Conservation (phyloP, 1,139 yeast species). For the Hemisphaericaspora xylofermentans region DNA sequence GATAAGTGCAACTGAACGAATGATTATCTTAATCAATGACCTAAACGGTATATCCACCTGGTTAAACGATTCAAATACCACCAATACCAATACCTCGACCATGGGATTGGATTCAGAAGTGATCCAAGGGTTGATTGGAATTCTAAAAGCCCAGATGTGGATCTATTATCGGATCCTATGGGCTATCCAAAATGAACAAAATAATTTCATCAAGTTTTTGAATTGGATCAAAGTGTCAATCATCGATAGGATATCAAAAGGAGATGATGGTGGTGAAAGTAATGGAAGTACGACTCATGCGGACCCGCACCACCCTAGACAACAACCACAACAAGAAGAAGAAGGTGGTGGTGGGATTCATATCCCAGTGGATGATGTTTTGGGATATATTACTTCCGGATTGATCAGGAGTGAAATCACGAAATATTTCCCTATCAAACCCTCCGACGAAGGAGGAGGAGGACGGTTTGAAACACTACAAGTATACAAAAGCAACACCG, state of each 20-base stretch:
- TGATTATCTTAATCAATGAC: constrained; percentile 49
- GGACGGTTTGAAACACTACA: not conserved
- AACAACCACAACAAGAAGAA: not conserved
- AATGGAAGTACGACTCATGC: no score
- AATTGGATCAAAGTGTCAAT: constrained; percentile 46
- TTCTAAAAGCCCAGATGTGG: not conserved
- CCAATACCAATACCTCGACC: constrained; percentile 6
- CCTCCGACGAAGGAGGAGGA: no score
- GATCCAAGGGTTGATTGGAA: constrained; percentile 27
- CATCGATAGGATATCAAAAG: constrained; percentile 36
- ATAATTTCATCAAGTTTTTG: constrained; percentile 49
- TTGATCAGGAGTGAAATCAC: constrained; percentile 27
- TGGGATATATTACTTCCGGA: constrained; percentile 30
- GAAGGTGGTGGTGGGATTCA: not conserved
- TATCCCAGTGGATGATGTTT: constrained; percentile 21
- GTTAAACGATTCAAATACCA: constrained; percentile 20
- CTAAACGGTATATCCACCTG: constrained; percentile 47
- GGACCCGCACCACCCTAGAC: no score
- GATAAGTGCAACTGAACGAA: constrained; percentile 57
- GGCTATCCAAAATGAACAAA: constrained; percentile 53
- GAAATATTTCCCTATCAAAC: constrained; percentile 20
- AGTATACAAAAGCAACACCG: not conserved
- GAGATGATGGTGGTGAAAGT: no score
- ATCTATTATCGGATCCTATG: constrained; percentile 42
- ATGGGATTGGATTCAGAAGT: constrained; percentile 30